These are phyloP conservation scores for Sarocladium kiliense DNA, from an alignment of 2,329 filamentous ascomycete species.

Conservation along the genomic window DNA sequence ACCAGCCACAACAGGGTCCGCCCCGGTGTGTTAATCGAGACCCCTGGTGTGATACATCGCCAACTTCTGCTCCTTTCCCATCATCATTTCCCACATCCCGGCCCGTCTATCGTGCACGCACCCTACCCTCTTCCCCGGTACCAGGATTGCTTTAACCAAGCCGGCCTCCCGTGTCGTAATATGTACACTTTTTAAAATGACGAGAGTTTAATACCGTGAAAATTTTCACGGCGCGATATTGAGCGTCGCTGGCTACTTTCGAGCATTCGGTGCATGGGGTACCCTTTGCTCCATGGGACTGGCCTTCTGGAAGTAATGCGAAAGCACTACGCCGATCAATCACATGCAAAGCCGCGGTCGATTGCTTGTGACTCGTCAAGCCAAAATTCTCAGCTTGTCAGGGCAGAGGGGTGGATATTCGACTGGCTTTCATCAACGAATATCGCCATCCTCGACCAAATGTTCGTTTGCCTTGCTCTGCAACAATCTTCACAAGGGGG, in stretches of 20 bases:
- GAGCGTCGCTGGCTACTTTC: not conserved
- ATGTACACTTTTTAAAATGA: slow-evolving; percentile 2
- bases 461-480: too few relatives aligned
- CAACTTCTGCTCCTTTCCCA: not conserved
- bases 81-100: slow-evolving; percentile 9
- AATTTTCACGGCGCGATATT: slow-evolving; percentile 5
- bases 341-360: not conserved
- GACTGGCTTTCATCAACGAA: too few relatives aligned
- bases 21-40: not conserved
- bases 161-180: slow-evolving; percentile 5
- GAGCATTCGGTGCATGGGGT: not conserved
- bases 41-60: slow-evolving; percentile 4
- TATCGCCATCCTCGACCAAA: too few relatives aligned
- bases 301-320: not conserved
- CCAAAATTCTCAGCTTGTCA: not conserved
- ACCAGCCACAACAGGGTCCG: slow-evolving; percentile 3
- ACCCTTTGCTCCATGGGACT: not conserved
- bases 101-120: not conserved
- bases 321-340: too few relatives aligned
- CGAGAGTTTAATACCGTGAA: not conserved
- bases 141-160: slow-evolving; percentile 1
- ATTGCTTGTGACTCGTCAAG: not conserved
- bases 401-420: not conserved
- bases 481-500: too few relatives aligned
- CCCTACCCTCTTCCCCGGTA: slow-evolving; percentile 1